Evolutionary conservation across 306 rosid genomes (phyloP).

Genomic region (Cucurbita moschata): DNA sequence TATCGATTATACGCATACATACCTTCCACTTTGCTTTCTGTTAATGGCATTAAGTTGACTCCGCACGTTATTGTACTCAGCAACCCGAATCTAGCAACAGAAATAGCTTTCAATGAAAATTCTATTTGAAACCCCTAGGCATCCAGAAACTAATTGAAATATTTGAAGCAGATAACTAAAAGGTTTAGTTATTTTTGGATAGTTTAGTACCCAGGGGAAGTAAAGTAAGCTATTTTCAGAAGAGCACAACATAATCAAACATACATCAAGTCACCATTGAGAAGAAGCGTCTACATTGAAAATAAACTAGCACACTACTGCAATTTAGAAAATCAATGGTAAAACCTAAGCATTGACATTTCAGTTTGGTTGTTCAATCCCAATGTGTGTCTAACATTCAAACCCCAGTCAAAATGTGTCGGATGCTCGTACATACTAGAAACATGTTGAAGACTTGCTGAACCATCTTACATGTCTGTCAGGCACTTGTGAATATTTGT

Average conservation of each 20-base stretch:
- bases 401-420: background rate
- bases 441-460: background rate
- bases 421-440: background rate
- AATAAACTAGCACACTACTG: background rate
- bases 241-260: background rate
- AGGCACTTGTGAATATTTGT: background rate
- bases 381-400: background rate
- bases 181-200: background rate
- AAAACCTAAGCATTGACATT: background rate
- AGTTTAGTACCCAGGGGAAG: background rate
- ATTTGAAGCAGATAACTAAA: background rate
- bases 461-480: background rate
- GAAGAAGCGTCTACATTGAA: background rate
- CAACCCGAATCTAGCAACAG: constrained; percentile 54
- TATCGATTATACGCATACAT: background rate
- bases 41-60: constrained; percentile 82
- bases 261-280: background rate
- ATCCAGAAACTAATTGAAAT: background rate
- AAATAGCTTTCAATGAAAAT: constrained; percentile 3
- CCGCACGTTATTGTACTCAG: constrained; percentile 71
- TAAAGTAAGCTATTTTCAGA: background rate
- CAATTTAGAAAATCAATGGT: background rate
- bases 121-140: background rate
- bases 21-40: constrained; percentile 94
- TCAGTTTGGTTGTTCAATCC: background rate